Evolutionary conservation across 2,329 filamentous ascomycete genomes (phyloP), one percentile per base, ranked within the genome.

Genomic region (Monosporascus sp.): DNA sequence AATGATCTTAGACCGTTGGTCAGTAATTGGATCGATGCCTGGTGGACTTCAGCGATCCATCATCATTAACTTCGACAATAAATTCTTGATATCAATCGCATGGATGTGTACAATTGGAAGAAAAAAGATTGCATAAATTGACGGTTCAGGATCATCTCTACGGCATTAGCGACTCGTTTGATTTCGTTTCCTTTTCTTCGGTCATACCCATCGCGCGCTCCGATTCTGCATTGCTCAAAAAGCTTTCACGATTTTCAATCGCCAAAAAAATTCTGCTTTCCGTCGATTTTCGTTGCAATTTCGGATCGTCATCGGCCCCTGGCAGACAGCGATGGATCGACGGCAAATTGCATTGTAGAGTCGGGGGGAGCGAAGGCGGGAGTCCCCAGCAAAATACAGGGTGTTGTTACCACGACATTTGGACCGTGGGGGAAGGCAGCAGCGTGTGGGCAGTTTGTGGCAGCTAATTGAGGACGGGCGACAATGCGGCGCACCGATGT

Each of bases 81-180:
- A 44, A 44, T 25, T 44, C 41, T 22, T 14, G 31, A 5, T 44
- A 20, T 20, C 20, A 18, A 59, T 55, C 53, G 60, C 62, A 59
- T 60, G 61, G 60, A 62, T 65, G 63, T 72, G 68, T 72, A 70
- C 65, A 65, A 69, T 67, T 65, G 65, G 65, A 68, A 67, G 70
- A 69, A 67, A 69, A 70, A 72, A 72, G 70, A 72, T 72, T 72
- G 66, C 66, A 69, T 72, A 70, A 64, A 72, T 71, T 69, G 68
- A 69, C 69, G 69, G 69, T 70, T 70, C 64, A 66, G 66, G 68
- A 62, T 68, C 68, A 73, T 72, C 70, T 73, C 65, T 69, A 73
- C 72, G 72, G 73, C 73, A 75, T 74, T 69, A 75, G 73, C 73
- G 73, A 73, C 70, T 70, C 70, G 64, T 67, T 71, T 64, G 59